These are phyloP conservation scores for Solanum chiquidenum DNA, from an alignment of 257 asterid genomes.

Conservation along the genomic window DNA sequence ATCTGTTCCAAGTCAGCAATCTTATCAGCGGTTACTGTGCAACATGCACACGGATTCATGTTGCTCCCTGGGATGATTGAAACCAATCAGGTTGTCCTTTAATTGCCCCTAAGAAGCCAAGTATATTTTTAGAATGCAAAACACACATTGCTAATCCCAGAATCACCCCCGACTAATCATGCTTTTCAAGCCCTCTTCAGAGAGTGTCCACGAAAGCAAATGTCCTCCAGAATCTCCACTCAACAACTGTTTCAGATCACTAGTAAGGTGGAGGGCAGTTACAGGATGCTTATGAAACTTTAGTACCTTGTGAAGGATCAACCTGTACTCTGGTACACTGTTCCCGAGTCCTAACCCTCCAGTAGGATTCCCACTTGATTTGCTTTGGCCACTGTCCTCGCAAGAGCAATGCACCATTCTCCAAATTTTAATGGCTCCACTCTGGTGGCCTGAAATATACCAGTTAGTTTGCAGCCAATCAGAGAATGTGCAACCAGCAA, in stretches of 20 bases:
- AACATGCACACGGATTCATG: neutral
- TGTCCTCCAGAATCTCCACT: constrained; percentile 88
- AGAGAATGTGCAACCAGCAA: constrained; percentile 60
- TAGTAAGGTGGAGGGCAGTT: constrained; percentile 73
- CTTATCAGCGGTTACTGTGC: neutral
- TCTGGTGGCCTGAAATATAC: constrained; percentile 96
- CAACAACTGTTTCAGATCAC: constrained; percentile 73
- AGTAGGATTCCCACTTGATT: constrained; percentile 37
- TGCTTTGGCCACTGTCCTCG: constrained; percentile 36
- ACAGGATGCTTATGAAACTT: constrained; percentile 78
- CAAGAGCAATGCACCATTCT: constrained; percentile 75
- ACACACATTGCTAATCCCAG: constrained; percentile 5
- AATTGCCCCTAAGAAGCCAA: neutral
- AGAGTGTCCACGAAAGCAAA: constrained; percentile 79
- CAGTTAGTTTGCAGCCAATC: constrained; percentile 80
- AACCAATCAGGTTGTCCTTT: neutral
- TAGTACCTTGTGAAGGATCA: constrained; percentile 73
- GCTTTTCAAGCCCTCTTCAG: constrained; percentile 69
- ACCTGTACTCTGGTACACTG: constrained; percentile 65
- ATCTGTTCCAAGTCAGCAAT: neutral
- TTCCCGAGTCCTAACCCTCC: constrained; percentile 55
- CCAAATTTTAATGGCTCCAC: constrained; percentile 98
- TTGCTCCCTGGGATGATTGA: neutral
- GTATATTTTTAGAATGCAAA: neutral
- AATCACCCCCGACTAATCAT: constrained; percentile 56